Evolutionary conservation across 2,329 filamentous ascomycete species (phyloP), one percentile per base, ranked within the genome.

Genomic region (Xylariaceae sp.): DNA sequence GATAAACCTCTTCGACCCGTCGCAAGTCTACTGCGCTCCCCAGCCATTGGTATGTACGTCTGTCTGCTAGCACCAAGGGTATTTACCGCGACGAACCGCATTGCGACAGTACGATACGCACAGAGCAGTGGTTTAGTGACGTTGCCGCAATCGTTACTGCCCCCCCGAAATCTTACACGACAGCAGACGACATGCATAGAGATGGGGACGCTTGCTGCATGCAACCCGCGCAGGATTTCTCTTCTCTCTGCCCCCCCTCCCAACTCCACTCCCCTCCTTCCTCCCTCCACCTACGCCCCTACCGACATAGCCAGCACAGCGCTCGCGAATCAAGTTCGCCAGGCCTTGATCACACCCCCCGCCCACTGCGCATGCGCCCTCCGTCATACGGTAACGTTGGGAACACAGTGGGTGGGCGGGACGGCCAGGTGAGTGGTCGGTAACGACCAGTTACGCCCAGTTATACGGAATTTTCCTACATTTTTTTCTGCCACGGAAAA

Each of bases 311-410:
- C 60, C 57, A 55, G 51, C 48, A n/a, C 51, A 57, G 17, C 17
- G 52, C 58, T 62, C 53, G 55, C 61, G 61, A 62, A 62, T 62
- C 61, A 62, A 30, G 13, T 51, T 60, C 7, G 17, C 61, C 47
- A 44, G 7, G 55, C 44, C 55, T 50, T 60, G 61, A 62, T 62
- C 61, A 62, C 58, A 60, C 60, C 44, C 61, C 49, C 58, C 58
- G 50, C 57, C 35, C 49, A 45, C 39, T 35, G 50, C 37, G 37
- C 61, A 62, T 58, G 58, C 55, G 49, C 23, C 55, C 55, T 53
- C 53, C 58, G 53, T 58, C 61, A 62, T 60, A 60, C 58, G 39
- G 58, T 45, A 48, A 56, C 57, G 44, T 53, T 53, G 44, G 45
- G 39, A 44, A 52, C 35, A n/a, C n/a, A 35, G 57, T 56, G 59